These are phyloP conservation scores for Lactarius quietus DNA, from an alignment of 768 basidiomycete genomes.

Conservation along the genomic window DNA sequence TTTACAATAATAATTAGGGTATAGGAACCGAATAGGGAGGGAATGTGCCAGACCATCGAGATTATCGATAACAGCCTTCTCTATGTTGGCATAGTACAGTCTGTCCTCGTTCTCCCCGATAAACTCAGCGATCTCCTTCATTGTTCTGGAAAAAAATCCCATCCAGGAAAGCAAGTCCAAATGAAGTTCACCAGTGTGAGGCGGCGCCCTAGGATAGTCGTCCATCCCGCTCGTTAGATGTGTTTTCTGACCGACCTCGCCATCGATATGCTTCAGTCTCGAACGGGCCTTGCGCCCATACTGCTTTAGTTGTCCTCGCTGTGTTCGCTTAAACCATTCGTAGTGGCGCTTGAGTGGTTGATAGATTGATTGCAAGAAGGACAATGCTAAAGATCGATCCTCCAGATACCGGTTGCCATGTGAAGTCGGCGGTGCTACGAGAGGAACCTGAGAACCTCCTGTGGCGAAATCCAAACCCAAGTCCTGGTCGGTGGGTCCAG, in stretches of 20 bases:
- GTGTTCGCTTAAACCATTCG: slow-evolving; percentile 94
- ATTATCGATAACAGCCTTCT: slow-evolving; percentile 77
- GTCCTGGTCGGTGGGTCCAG: slow-evolving; percentile 53
- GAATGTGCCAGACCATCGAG: slow-evolving; percentile 61
- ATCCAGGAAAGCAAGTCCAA: slow-evolving; percentile 95
- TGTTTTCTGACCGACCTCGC: slow-evolving; percentile 87
- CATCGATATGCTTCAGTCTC: slow-evolving; percentile 91
- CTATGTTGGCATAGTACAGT: slow-evolving; percentile 69
- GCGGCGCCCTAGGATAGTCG: slow-evolving; percentile 89
- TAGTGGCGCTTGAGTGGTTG: slow-evolving; percentile 84
- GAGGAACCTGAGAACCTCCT: slow-evolving; percentile 49
- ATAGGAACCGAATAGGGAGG: slow-evolving; percentile 3
- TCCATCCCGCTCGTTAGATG: slow-evolving; percentile 95
- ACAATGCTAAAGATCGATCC: slow-evolving; percentile 56
- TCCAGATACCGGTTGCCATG: slow-evolving; percentile 43
- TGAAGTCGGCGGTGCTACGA: slow-evolving; percentile 32
- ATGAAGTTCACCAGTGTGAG: slow-evolving; percentile 90
- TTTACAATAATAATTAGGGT: slow-evolving; percentile 2
- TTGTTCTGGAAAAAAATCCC: slow-evolving; percentile 92
- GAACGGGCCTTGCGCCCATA: slow-evolving; percentile 82
- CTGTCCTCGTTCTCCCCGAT: slow-evolving; percentile 84
- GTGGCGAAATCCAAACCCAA: slow-evolving; percentile 63
- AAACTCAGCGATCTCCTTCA: slow-evolving; percentile 86
- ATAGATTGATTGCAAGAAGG: slow-evolving; percentile 80
- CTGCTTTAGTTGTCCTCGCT: slow-evolving; percentile 90